Evolutionary conservation across 306 rosid species (phyloP).

Genomic region (Chamaecrista fasciculata): DNA sequence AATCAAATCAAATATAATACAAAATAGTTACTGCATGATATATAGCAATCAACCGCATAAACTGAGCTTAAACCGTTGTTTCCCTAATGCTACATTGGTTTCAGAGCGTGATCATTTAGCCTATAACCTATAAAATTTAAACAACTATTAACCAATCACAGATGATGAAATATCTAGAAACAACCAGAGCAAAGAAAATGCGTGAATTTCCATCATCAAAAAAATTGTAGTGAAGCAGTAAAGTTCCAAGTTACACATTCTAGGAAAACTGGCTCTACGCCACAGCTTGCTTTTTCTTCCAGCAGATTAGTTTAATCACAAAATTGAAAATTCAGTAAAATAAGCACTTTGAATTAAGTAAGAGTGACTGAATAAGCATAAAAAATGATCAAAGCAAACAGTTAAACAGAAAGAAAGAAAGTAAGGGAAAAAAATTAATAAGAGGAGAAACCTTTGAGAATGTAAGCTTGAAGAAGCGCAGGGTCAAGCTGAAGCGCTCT

Average conservation of each 20-base stretch:
- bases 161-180: neutral
- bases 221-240: neutral
- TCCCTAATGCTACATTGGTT: neutral
- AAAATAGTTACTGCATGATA: conserved; percentile 2
- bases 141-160: neutral
- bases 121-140: neutral
- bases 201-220: neutral
- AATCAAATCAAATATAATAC: neutral
- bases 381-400: conserved; percentile 3
- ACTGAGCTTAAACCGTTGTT: conserved; percentile 14
- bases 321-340: neutral
- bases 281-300: neutral
- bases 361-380: neutral
- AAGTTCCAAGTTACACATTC: neutral
- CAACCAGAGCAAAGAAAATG: neutral
- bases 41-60: neutral
- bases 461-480: conserved; percentile 70
- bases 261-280: neutral
- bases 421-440: neutral
- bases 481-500: conserved; percentile 83
- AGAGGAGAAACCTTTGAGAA: conserved; percentile 64
- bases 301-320: neutral
- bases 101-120: neutral
- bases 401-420: conserved; percentile 19
- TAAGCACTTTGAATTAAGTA: neutral